These are phyloP conservation scores for Phytophthora rubi DNA, from an alignment of 352 stramenopile species.

Conservation along the genomic window DNA sequence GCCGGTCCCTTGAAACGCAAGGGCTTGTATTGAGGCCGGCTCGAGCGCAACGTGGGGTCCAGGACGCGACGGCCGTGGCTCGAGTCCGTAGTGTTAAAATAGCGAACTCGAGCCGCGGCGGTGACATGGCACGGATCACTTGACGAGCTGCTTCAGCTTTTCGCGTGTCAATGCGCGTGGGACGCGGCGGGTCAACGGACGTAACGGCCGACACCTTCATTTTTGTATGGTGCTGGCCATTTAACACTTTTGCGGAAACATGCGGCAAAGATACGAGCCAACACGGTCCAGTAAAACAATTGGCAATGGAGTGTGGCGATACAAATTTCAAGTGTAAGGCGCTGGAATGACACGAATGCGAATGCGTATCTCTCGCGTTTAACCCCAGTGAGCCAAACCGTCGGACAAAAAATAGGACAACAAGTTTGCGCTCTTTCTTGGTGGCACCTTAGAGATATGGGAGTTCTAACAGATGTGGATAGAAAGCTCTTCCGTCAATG, in stretches of 20 bases:
- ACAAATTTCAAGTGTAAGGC: slow-evolving; percentile 29
- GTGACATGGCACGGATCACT: slow-evolving; percentile 20
- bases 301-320: slow-evolving; percentile 8
- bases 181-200: slow-evolving; percentile 11
- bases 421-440: no score
- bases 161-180: slow-evolving; percentile 9
- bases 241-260: slow-evolving; percentile 23
- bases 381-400: no score
- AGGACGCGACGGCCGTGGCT: slow-evolving; percentile 9
- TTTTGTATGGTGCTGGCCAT: slow-evolving; percentile 20
- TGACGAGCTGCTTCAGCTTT: slow-evolving; percentile 22
- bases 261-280: slow-evolving; percentile 27
- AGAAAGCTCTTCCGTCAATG: no score
- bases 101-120: slow-evolving; percentile 16
- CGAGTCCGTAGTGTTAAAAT: slow-evolving; percentile 31
- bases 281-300: slow-evolving; percentile 22
- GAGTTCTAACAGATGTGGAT: no score
- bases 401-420: no score
- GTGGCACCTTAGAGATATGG: no score
- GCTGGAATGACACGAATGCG: neutral
- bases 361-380: slow-evolving; percentile 32
- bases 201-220: slow-evolving; percentile 28
- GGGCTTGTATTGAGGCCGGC: slow-evolving; percentile 12
- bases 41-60: slow-evolving; percentile 11
- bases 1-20: slow-evolving; percentile 35